A percentile compares a stretch with the other conserved stretches of the same genome.
Conservation (phyloP, 148 eudicot species). For the Nepenthes gracilis region DNA sequence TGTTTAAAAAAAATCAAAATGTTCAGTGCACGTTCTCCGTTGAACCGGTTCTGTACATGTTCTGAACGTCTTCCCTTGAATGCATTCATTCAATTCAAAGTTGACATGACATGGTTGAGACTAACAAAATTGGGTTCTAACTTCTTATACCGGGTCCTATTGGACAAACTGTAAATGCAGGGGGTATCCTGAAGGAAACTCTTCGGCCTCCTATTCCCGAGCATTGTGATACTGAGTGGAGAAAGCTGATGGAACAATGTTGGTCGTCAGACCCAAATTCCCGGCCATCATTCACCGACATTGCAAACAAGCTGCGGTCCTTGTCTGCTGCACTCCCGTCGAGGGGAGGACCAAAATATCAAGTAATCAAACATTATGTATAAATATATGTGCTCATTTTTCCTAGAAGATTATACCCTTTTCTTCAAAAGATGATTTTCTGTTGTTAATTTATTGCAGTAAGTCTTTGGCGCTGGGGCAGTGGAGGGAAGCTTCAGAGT, state of each 20-base stretch:
- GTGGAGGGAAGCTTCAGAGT: constrained; percentile 2
- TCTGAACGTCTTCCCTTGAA: no score
- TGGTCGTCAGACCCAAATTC: constrained; percentile 65
- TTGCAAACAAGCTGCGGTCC: constrained; percentile 49
- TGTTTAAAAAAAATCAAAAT: no score
- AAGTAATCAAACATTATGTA: constrained; percentile 15
- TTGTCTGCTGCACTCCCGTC: constrained; percentile 54
- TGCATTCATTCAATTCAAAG: no score
- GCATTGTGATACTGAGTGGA: constrained; percentile 74
- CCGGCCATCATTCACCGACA: constrained; percentile 70
- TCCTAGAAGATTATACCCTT: background rate
- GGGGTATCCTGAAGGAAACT: constrained; percentile 81
- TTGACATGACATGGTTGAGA: no score
- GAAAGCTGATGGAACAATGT: constrained; percentile 74
- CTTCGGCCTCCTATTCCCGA: constrained; percentile 73
- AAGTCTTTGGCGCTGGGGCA: constrained; percentile 17
- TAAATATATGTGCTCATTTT: background rate
- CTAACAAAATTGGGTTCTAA: no score
- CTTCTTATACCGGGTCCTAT: no score
- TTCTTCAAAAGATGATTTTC: background rate
- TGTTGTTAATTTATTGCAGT: constrained; percentile 11
- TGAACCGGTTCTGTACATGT: no score
- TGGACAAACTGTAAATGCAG: constrained; percentile 20
- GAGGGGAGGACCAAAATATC: constrained; percentile 43
- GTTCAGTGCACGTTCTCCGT: no score